A percentile compares a stretch with the other conserved stretches of the same genome.
Evolutionary conservation across 2,329 filamentous ascomycete species (phyloP).

Genomic region (Hawksworthiomyces lignivorus): DNA sequence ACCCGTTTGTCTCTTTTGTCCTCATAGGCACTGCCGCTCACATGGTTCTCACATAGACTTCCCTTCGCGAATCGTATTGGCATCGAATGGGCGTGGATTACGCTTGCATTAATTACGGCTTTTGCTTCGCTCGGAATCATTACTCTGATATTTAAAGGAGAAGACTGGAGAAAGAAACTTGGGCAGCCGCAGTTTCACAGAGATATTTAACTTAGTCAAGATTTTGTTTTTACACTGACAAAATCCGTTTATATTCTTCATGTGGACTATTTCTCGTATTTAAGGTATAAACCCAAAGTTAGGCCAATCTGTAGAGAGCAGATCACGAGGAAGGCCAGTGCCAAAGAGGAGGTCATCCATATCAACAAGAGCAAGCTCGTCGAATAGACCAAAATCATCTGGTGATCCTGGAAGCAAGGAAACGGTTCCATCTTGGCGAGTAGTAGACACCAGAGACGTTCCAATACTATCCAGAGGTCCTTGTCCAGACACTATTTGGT

Average conservation of each 20-base stretch:
- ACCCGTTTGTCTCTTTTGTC: too few species aligned
- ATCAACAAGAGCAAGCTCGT: neutral
- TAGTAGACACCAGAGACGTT: too few species aligned
- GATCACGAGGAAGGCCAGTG: neutral
- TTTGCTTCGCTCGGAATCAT: slow-evolving; percentile 7
- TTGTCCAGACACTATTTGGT: neutral
- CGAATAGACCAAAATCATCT: slow-evolving; percentile 1
- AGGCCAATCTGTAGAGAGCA: neutral
- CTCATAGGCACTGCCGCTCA: too few species aligned
- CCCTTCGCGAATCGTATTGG: slow-evolving; percentile 8
- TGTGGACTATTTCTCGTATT: too few species aligned
- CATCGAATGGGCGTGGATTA: slow-evolving; percentile 10
- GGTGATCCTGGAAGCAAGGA: neutral
- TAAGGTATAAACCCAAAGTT: neutral
- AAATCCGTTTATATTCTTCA: too few species aligned
- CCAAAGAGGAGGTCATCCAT: slow-evolving; percentile 2
- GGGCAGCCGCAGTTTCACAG: slow-evolving; percentile 11
- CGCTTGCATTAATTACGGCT: slow-evolving; percentile 7
- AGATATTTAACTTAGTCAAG: slow-evolving; percentile 10
- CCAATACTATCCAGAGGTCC: too few species aligned
- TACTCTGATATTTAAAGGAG: slow-evolving; percentile 10
- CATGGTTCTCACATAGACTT: neutral
- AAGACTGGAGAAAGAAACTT: slow-evolving; percentile 7
- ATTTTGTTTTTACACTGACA: too few species aligned
- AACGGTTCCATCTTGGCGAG: too few species aligned